Conservation (phyloP, 2,329 filamentous ascomycete genomes). For the Verticillium tricorpus region DNA sequence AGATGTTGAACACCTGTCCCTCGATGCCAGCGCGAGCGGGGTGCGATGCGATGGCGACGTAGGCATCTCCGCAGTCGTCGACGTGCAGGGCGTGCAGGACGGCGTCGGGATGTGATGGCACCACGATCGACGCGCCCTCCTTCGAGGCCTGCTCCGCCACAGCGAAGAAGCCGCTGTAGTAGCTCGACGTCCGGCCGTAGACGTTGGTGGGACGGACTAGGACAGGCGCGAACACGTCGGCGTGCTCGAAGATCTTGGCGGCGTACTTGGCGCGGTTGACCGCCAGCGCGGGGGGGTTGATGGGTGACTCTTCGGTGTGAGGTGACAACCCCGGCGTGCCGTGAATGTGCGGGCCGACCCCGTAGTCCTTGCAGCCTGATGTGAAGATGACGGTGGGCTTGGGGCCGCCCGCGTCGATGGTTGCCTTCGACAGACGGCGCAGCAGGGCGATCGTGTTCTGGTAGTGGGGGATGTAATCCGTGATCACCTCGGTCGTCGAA, state of each 20-base stretch:
- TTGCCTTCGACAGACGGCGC: slow-evolving; percentile 21
- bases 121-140: slow-evolving; percentile 15
- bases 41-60: slow-evolving; percentile 38
- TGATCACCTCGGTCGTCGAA: slow-evolving; percentile 34
- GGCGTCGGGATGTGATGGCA: slow-evolving; percentile 28
- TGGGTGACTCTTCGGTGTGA: slow-evolving; percentile 36
- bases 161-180: slow-evolving; percentile 34
- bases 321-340: slow-evolving; percentile 28
- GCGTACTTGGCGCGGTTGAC: slow-evolving; percentile 26
- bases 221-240: slow-evolving; percentile 34
- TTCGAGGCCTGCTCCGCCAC: slow-evolving; percentile 19
- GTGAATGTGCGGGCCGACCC: slow-evolving; percentile 26
- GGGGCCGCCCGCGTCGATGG: slow-evolving; percentile 25
- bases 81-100: slow-evolving; percentile 43
- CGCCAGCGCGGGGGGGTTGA: slow-evolving; percentile 22
- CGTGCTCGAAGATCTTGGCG: slow-evolving; percentile 30
- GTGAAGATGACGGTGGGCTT: slow-evolving; percentile 39
- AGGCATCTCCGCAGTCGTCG: slow-evolving; percentile 45
- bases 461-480: slow-evolving; percentile 35
- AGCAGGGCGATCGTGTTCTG: slow-evolving; percentile 29
- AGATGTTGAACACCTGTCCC: slow-evolving; percentile 42
- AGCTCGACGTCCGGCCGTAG: slow-evolving; percentile 40
- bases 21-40: slow-evolving; percentile 22
- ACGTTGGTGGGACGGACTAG: slow-evolving; percentile 42
- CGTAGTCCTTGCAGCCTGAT: slow-evolving; percentile 48